Base-by-base conservation (phyloP, 1,139 yeast genomes). In the Eremothecium gossypii region DNA sequence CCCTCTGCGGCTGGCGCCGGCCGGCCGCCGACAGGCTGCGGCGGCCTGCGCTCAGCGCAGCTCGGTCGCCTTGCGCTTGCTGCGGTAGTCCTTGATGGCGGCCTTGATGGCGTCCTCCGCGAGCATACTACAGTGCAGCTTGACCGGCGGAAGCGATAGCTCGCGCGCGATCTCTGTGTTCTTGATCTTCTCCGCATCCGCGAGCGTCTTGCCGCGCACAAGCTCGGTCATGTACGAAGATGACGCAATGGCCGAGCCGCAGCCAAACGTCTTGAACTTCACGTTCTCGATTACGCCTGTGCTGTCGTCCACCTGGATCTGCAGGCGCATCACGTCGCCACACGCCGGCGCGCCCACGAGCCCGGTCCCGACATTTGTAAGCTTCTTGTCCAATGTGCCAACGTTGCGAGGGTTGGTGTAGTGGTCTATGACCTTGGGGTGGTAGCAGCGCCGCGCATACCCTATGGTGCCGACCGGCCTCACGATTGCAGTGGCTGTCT, bases 271-370 rank as follows among this genome's bases (percentile, higher is more conserved):
- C 76, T 91, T 91, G 69, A 91, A 91, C 67, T 87, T 91, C 52
- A 91, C 98, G 63, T 91, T 96, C 63, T 84, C 79, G 57, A 91
- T 91, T 45, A 84, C 73, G 2, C 98, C 98, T 29, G 94, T 79
- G 44, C 76, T 80, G 55, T 87, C 97, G 54, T 81, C 81, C 12
- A 91, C 98, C 60, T 89, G 79, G 58, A 91, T 91, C 65, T 91
- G 98, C 52, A 91, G 74, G 67, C 95, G 82, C 96, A 91, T 91
- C 41, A 91, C 98, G 69, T 91, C 98, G 46, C 98, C 98, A 70
- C 98, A 91, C 1, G 98, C 98, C 44, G 98, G 98, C 0, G 98
- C 98, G 42, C 98, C 91, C 13, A 91, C 98, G 36, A 91, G 74
- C 1, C 98, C 98, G 2, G 98, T 91, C 36, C 98, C 98, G n/a